Conservation (phyloP, 2,329 filamentous ascomycete species). For the Laburnicola sp. region DNA sequence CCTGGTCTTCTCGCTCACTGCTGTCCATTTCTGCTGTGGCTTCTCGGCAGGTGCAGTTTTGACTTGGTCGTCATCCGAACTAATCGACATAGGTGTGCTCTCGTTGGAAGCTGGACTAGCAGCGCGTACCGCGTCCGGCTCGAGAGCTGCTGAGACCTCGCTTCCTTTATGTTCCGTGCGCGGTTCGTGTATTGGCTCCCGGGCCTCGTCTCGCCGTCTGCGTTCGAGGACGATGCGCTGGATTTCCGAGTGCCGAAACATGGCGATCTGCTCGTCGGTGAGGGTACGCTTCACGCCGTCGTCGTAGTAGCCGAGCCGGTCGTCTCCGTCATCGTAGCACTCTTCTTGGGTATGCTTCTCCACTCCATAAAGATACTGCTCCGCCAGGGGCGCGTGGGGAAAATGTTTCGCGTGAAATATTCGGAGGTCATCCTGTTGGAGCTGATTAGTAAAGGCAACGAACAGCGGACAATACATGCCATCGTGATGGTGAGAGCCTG, state of each 20-base stretch:
- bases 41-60: conserved; percentile 20
- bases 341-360: conserved; percentile 41
- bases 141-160: neutral
- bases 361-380: conserved; percentile 33
- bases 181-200: conserved; percentile 8
- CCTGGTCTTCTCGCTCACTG: conserved; percentile 29
- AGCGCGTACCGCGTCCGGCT: neutral
- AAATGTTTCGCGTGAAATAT: conserved; percentile 51
- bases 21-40: conserved; percentile 34
- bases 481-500: conserved; percentile 38
- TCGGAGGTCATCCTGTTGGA: conserved; percentile 48
- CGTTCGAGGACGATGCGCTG: conserved; percentile 62
- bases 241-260: conserved; percentile 88
- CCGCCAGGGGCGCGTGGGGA: conserved; percentile 43
- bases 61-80: conserved; percentile 11
- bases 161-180: neutral
- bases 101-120: conserved; percentile 5
- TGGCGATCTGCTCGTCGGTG: conserved; percentile 86
- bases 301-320: conserved; percentile 77
- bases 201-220: conserved; percentile 26
- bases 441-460: conserved; percentile 7
- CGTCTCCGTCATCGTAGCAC: conserved; percentile 55
- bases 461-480: conserved; percentile 21
- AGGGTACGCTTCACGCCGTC: conserved; percentile 88
- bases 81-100: conserved; percentile 12